Percentiles rank a stretch among this genome's conserved stretches.
These are phyloP conservation scores for Annulohypoxylon truncatum DNA, from an alignment of 2,329 filamentous ascomycete species.

Conservation along the genomic window DNA sequence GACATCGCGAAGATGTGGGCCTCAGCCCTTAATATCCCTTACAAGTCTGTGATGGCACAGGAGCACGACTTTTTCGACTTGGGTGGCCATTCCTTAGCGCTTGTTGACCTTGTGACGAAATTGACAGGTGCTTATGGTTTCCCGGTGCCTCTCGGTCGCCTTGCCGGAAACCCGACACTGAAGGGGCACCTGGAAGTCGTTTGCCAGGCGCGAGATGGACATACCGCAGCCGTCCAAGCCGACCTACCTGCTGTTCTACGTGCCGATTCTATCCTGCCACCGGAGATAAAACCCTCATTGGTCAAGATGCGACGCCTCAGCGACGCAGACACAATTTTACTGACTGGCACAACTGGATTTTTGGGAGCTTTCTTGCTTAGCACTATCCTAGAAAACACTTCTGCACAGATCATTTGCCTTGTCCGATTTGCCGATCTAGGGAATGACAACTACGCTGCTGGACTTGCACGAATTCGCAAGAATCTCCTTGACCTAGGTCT, in stretches of 20 bases:
- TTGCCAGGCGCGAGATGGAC: constrained; percentile 76
- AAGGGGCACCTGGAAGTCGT: constrained; percentile 78
- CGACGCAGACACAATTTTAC: constrained; percentile 74
- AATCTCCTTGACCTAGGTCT: constrained; percentile 83
- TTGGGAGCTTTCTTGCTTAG: constrained; percentile 79
- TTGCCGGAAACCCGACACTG: constrained; percentile 78
- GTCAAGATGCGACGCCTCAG: constrained; percentile 68
- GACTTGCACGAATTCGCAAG: constrained; percentile 77
- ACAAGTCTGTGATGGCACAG: constrained; percentile 67
- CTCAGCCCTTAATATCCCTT: constrained; percentile 73
- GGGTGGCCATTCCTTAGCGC: constrained; percentile 79
- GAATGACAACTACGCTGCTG: constrained; percentile 71
- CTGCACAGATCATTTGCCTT: constrained; percentile 76
- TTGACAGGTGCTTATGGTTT: constrained; percentile 78
- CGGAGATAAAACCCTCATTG: constrained; percentile 72
- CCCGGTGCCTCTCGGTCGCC: constrained; percentile 74
- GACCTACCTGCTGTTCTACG: constrained; percentile 77
- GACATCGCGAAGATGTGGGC: constrained; percentile 80
- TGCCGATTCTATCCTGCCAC: constrained; percentile 73
- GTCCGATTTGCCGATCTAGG: constrained; percentile 78
- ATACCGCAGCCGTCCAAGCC: constrained; percentile 79
- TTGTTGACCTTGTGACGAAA: constrained; percentile 81
- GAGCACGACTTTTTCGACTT: constrained; percentile 85
- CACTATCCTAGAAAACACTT: constrained; percentile 74
- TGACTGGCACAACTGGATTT: constrained; percentile 82